A percentile compares a stretch with the other conserved stretches of the same genome.
These are phyloP conservation scores for Epichloe amarillans DNA, from an alignment of 2,329 filamentous ascomycete genomes.

Conservation along the genomic window DNA sequence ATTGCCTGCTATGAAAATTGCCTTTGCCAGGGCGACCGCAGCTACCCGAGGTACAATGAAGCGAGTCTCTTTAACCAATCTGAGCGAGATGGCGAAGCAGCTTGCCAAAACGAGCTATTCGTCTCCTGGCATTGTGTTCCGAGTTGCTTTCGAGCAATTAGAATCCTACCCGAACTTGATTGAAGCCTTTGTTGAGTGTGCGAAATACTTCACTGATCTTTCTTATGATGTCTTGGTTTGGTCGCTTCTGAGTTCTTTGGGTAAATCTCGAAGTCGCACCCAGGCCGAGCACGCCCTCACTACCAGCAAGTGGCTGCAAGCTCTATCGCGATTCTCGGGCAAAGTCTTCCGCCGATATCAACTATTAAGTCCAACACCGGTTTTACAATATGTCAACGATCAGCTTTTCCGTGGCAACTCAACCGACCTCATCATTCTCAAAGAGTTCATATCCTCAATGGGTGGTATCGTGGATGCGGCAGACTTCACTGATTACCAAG, in stretches of 20 bases:
- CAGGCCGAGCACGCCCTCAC: slow-evolving; percentile 52
- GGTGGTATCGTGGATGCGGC: slow-evolving; percentile 78
- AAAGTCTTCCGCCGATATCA: slow-evolving; percentile 79
- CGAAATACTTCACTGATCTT: slow-evolving; percentile 82
- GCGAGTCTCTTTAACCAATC: slow-evolving; percentile 76
- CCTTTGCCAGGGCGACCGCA: slow-evolving; percentile 61
- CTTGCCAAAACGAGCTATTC: slow-evolving; percentile 87
- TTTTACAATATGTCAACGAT: slow-evolving; percentile 79
- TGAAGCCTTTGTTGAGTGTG: slow-evolving; percentile 86
- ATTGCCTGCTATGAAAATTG: slow-evolving; percentile 61
- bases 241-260: slow-evolving; percentile 68
- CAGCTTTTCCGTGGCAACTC: slow-evolving; percentile 74
- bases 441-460: slow-evolving; percentile 86
- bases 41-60: slow-evolving; percentile 83
- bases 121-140: slow-evolving; percentile 84
- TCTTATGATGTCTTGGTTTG: slow-evolving; percentile 90
- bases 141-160: slow-evolving; percentile 76
- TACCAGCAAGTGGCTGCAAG: slow-evolving; percentile 84
- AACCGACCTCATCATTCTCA: slow-evolving; percentile 80
- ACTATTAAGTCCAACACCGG: slow-evolving; percentile 68
- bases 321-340: slow-evolving; percentile 80
- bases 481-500: slow-evolving; percentile 79
- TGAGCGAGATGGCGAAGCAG: slow-evolving; percentile 71
- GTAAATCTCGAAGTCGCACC: slow-evolving; percentile 48
- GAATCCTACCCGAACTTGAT: slow-evolving; percentile 93